A percentile compares a stretch with the other conserved stretches of the same genome.
Evolutionary conservation across 1,139 yeast genomes (phyloP).

Genomic region (Taphrina wiesneri): DNA sequence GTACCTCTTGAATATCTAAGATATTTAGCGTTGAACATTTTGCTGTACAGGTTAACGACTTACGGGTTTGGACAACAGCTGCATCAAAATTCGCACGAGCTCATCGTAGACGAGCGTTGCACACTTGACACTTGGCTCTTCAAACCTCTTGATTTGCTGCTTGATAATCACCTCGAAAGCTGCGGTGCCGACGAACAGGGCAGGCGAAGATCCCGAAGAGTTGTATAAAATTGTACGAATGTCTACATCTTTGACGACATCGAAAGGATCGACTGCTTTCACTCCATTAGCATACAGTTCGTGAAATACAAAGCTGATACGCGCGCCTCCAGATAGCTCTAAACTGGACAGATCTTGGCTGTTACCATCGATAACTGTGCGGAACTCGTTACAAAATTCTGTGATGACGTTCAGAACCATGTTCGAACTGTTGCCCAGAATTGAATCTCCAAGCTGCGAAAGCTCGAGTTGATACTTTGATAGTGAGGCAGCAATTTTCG

Average conservation of each 20-base stretch:
- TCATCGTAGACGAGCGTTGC: conserved; percentile 91
- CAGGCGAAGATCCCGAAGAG: conserved; percentile 97
- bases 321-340: conserved; percentile 95
- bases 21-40: background rate
- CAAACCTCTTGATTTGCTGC: conserved; percentile 91
- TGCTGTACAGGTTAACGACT: background rate
- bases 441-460: conserved; percentile 65
- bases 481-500: conserved; percentile 83
- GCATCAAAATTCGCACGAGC: conserved; percentile 83
- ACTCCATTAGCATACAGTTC: conserved; percentile 94
- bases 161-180: conserved; percentile 95
- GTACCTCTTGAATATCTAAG: conserved; percentile 67
- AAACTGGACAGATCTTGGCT: conserved; percentile 81
- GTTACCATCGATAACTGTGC: conserved; percentile 90
- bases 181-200: conserved; percentile 93
- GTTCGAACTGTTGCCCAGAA: conserved; percentile 86
- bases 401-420: conserved; percentile 89
- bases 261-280: conserved; percentile 91
- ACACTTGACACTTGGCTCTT: conserved; percentile 89
- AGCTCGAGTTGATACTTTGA: conserved; percentile 86
- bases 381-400: conserved; percentile 87
- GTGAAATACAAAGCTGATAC: conserved; percentile 95
- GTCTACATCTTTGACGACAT: conserved; percentile 93
- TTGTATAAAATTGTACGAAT: conserved; percentile 91
- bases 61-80: conserved; percentile 70